phyloP scores from a whole-genome alignment of 495 filamentous ascomycete genomes.

The Podospora pseudopauciseta region DNA sequence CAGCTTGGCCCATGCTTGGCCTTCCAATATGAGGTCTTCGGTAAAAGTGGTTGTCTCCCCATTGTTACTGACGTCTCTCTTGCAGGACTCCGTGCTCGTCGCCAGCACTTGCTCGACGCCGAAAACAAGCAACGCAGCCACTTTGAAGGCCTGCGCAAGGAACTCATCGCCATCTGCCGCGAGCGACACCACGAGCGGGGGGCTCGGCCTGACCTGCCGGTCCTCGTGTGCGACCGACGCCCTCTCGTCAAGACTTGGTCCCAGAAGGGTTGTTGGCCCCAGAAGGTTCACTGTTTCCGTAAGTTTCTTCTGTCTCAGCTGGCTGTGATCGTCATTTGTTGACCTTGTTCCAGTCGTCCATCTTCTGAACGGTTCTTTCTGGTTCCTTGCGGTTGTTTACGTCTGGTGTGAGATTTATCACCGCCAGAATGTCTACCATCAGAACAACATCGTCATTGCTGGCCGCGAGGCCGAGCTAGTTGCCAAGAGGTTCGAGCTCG shows the following conservation, averaged over 20 bases:
- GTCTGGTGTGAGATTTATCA: not conserved
- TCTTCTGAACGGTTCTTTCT: not conserved
- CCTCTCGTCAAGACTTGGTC: not conserved
- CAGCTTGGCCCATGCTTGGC: not conserved
- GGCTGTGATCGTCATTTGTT: not conserved
- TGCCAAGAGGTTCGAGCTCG: not conserved
- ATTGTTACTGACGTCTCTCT: not conserved
- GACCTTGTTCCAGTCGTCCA: not conserved
- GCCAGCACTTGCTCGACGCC: not conserved
- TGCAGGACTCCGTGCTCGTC: not conserved
- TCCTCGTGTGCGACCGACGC: not conserved
- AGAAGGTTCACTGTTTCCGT: not conserved
- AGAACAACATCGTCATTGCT: not conserved
- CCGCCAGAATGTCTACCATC: not conserved
- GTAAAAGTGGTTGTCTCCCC: not conserved
- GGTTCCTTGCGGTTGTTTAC: not conserved
- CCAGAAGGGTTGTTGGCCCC: not conserved
- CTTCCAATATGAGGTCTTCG: not conserved
- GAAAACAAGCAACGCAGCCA: not conserved
- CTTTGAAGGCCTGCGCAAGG: not conserved
- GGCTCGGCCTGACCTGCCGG: not conserved
- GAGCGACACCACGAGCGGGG: not conserved
- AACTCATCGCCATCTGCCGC: not conserved
- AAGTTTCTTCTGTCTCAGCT: not conserved
- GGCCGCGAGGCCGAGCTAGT: not conserved